These are phyloP conservation scores for Termitomyces sp. DNA, from an alignment of 768 basidiomycete genomes.

Conservation along the genomic window DNA sequence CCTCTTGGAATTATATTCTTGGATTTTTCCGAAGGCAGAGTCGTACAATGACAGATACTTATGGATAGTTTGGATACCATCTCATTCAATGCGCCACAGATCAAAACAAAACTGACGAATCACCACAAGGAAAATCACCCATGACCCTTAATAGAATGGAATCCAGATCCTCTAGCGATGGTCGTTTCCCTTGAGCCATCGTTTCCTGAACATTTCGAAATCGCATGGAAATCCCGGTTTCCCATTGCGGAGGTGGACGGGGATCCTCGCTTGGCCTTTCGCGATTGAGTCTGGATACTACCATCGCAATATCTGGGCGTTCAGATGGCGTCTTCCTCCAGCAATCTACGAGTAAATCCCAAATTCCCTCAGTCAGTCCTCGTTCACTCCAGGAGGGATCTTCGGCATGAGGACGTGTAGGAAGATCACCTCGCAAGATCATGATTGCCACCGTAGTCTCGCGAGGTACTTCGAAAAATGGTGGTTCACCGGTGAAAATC, in stretches of 20 bases:
- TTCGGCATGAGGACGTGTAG: constrained; percentile 16
- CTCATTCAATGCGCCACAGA: background rate
- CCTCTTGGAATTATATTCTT: too few species aligned
- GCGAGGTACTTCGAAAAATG: constrained; percentile 19
- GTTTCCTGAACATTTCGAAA: background rate
- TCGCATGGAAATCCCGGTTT: background rate
- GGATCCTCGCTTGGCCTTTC: background rate
- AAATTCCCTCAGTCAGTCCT: constrained; percentile 21
- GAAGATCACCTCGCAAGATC: constrained; percentile 18
- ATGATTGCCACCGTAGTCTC: constrained; percentile 17
- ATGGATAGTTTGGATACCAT: background rate
- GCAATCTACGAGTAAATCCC: constrained; percentile 25
- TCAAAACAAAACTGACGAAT: background rate
- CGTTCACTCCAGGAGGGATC: constrained; percentile 10
- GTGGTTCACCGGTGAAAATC: constrained; percentile 25
- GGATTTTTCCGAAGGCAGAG: background rate
- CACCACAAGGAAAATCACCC: background rate
- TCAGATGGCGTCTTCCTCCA: constrained; percentile 21
- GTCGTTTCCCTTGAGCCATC: background rate
- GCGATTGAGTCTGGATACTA: background rate
- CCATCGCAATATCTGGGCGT: constrained; percentile 16
- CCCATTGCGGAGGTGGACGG: constrained; percentile 1
- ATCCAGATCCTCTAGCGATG: background rate
- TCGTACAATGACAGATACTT: background rate
- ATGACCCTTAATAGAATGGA: background rate